Evolutionary conservation across 139 green algal genomes (phyloP).

Genomic region (Bryopsis sp.): DNA sequence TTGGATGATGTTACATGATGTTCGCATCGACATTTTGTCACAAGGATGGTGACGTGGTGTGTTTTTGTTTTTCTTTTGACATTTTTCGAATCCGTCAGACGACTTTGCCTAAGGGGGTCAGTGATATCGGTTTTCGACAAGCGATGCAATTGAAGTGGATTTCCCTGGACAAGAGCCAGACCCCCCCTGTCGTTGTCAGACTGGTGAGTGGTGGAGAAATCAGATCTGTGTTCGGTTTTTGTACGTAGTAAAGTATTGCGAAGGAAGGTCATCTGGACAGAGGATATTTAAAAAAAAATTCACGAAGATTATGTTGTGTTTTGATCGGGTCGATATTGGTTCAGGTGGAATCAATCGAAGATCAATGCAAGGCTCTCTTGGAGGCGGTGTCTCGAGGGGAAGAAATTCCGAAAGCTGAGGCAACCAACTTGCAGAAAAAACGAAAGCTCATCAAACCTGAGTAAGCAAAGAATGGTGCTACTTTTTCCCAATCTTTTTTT

Average conservation of each 20-base stretch:
- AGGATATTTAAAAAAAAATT: conserved; percentile 4
- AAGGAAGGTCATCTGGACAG: not conserved
- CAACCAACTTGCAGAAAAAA: conserved; percentile 57
- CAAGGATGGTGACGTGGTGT: not conserved
- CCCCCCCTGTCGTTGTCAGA: not conserved
- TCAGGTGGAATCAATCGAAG: conserved; percentile 51
- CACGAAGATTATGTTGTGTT: no score
- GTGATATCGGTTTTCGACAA: conserved; percentile 84
- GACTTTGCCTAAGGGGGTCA: conserved; percentile 39
- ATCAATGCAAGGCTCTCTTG: conserved; percentile 45
- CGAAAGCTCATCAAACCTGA: conserved; percentile 67
- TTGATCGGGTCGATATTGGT: not conserved
- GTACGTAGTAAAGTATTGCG: not conserved
- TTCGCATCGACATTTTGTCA: not conserved
- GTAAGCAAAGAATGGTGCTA: conserved; percentile 16
- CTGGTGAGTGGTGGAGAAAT: conserved; percentile 8
- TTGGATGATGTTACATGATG: not conserved
- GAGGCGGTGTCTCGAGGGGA: conserved; percentile 32
- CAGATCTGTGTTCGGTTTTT: not conserved
- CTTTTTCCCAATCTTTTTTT: not conserved
- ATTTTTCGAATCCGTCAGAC: no score
- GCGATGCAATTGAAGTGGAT: conserved; percentile 85
- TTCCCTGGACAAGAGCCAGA: conserved; percentile 43
- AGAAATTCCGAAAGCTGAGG: conserved; percentile 43
- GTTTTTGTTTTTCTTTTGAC: not conserved